Evolutionary conservation across 2,329 filamentous ascomycete species (phyloP).

Genomic region (Scedosporium boydii): DNA sequence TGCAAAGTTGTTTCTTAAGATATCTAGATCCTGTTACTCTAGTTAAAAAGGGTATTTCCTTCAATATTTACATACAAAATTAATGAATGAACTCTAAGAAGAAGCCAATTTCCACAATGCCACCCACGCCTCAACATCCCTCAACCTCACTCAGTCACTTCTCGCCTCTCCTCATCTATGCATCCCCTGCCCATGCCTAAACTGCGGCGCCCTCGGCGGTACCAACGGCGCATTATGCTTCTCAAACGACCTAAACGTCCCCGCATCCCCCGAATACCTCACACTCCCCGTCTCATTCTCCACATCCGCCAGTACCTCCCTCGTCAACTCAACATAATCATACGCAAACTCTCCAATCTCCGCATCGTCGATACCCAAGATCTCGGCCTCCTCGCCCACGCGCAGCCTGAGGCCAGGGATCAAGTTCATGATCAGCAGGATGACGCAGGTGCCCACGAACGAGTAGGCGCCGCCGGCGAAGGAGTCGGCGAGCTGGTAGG

Average conservation of each 20-base stretch:
- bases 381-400: slow-evolving; percentile 66
- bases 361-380: slow-evolving; percentile 77
- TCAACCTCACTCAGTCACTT: neutral
- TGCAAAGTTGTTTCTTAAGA: too few species aligned
- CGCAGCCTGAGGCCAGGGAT: slow-evolving; percentile 69
- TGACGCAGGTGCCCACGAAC: slow-evolving; percentile 66
- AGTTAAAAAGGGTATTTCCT: neutral
- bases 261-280: slow-evolving; percentile 31
- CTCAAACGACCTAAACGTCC: slow-evolving; percentile 32
- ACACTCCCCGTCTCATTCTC: slow-evolving; percentile 31
- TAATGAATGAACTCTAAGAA: neutral
- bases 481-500: slow-evolving; percentile 76
- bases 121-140: neutral
- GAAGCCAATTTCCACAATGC: neutral
- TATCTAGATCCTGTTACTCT: neutral
- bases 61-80: neutral
- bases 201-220: slow-evolving; percentile 29
- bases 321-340: slow-evolving; percentile 78
- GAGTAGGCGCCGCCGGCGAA: slow-evolving; percentile 68
- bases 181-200: slow-evolving; percentile 6
- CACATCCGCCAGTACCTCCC: slow-evolving; percentile 41
- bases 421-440: slow-evolving; percentile 71
- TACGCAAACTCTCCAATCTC: slow-evolving; percentile 95
- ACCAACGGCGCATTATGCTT: slow-evolving; percentile 41
- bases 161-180: neutral